A percentile compares a stretch with the other conserved stretches of the same genome.
Conservation (phyloP, 495 filamentous ascomycete species). For the Neurospora sp. region DNA sequence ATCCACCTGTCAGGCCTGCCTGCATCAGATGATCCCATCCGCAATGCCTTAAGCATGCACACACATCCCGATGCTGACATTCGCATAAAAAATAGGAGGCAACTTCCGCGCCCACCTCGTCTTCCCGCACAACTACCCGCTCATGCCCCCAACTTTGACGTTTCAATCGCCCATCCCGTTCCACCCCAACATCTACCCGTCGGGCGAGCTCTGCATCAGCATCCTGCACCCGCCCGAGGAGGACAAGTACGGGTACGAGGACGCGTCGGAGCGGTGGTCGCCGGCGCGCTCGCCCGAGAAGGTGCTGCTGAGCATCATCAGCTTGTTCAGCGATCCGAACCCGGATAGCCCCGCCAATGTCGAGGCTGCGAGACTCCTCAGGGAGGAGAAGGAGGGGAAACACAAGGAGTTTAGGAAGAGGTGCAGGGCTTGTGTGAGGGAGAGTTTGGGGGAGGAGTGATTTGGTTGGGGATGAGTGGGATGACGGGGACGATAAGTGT, state of each 20-base stretch:
- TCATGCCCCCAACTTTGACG: conserved; percentile 80
- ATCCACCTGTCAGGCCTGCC: neutral
- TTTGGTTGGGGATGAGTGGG: neutral
- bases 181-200: conserved; percentile 90
- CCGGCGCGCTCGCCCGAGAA: conserved; percentile 97
- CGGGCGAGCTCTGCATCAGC: conserved; percentile 89
- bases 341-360: conserved; percentile 94
- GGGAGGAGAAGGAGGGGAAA: conserved; percentile 58
- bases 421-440: conserved; percentile 68
- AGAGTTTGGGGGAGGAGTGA: conserved; percentile 70
- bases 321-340: conserved; percentile 86
- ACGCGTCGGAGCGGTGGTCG: conserved; percentile 84
- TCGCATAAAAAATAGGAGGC: conserved; percentile 46
- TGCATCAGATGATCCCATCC: neutral
- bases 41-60: neutral
- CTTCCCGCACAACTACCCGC: conserved; percentile 79
- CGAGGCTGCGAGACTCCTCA: conserved; percentile 79
- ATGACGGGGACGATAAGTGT: neutral
- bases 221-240: conserved; percentile 95
- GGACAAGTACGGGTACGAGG: conserved; percentile 92
- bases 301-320: conserved; percentile 86
- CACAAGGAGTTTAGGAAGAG: conserved; percentile 64
- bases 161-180: conserved; percentile 80
- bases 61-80: too few species aligned
- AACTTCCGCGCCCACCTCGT: conserved; percentile 75